Percentiles rank a stretch among this genome's conserved stretches.
Conservation (phyloP, 495 filamentous ascomycete genomes). For the Podospora didyma region DNA sequence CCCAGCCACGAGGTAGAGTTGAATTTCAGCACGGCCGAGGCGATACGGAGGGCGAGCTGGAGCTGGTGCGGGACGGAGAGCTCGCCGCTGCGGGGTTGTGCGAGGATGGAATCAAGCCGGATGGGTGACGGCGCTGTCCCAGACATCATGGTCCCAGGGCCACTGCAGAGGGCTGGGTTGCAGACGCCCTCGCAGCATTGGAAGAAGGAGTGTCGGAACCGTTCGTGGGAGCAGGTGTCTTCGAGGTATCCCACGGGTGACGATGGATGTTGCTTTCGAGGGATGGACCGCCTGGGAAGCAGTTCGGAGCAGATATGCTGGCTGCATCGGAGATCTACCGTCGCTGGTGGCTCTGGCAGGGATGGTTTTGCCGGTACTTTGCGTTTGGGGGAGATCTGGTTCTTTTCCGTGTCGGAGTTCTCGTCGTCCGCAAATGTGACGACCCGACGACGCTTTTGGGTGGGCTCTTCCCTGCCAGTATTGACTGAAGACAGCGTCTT, state of each 20-base stretch:
- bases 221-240: slow-evolving; percentile 3
- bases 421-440: slow-evolving; percentile 1
- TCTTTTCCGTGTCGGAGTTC: neutral
- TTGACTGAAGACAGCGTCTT: neutral
- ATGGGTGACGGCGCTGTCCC: neutral
- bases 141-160: neutral
- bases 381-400: too few species aligned
- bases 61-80: slow-evolving; percentile 9
- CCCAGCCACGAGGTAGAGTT: slow-evolving; percentile 14
- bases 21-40: slow-evolving; percentile 11
- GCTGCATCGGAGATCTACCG: neutral
- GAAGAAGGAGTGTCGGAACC: slow-evolving; percentile 14
- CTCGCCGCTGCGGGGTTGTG: neutral
- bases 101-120: slow-evolving; percentile 6
- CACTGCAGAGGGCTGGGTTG: neutral
- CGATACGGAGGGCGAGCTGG: slow-evolving; percentile 9
- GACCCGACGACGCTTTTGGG: neutral
- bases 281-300: neutral
- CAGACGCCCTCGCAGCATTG: neutral
- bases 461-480: neutral
- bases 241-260: slow-evolving; percentile 6
- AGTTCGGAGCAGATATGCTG: slow-evolving; percentile 11
- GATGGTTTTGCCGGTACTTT: neutral
- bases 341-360: neutral
- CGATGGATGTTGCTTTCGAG: neutral